Base-by-base conservation (phyloP, 2,329 filamentous ascomycete species). In the Leptographium procerum region DNA sequence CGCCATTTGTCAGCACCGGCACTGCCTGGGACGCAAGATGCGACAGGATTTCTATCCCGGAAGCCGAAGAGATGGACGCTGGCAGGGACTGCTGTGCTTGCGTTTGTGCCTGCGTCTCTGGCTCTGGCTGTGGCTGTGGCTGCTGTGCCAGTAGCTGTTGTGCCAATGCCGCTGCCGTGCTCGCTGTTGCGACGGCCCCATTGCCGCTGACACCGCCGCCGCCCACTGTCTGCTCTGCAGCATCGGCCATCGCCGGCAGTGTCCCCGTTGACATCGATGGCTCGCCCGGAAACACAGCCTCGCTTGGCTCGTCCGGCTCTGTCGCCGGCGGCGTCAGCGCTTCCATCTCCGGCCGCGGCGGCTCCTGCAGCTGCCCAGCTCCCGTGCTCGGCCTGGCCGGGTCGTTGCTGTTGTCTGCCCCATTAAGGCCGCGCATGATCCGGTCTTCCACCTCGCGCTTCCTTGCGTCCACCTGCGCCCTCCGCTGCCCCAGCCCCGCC, bases 361-460 rank as follows among this genome's bases (percentile, higher is more conserved):
- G 82, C 63, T 89, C 87, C 29, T 77, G 70, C 16, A 71, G 22
- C 71, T 10, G 75, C 74, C 77, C 75, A 4, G 24, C 24, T 77
- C 73, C 7, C 82, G 75, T 43, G 71, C 72, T 75, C 74, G 3
- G 22, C 31, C 52, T 13, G 33, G 7, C 33, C 22, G 14, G 3
- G 10, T 82, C 76, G 16, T 75, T 72, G 24, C 75, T 73, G 59
- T 81, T 78, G 57, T 75, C 76, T 10, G 84, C 80, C 1, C 82
- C 80, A 16, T 84, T 83, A 26, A 96, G 79, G 10, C 89, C 89
- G 56, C 87, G 84, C 81, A 99, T 90, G 64, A 99, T 97, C 54
- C 84, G 86, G 64, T 92, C 84, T 71, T 99, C 94, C 9, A 99
- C 91, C 53, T 94, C 87, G 56, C 86, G 84, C 71, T 95, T 95